Evolutionary conservation across 805 yeast species (phyloP).

Genomic region (Suhomyces kilbournensis): DNA sequence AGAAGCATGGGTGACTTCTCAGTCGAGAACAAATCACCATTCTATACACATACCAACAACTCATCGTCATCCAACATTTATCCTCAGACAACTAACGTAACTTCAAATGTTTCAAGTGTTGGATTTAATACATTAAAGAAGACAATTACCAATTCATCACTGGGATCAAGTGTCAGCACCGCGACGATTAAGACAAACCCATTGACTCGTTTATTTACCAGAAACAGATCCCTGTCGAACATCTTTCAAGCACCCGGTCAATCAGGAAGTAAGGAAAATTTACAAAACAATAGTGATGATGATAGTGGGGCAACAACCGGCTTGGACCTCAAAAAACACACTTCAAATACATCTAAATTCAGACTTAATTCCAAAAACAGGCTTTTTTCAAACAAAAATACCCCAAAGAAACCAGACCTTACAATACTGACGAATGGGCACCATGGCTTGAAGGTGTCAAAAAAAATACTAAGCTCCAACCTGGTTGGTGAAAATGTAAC

Average conservation of each 20-base stretch:
- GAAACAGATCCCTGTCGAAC: conserved; percentile 22
- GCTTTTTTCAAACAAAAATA: conserved; percentile 8
- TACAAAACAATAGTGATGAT: conserved; percentile 10
- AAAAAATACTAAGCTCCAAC: conserved; percentile 21
- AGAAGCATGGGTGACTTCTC: background rate
- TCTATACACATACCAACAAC: conserved; percentile 9
- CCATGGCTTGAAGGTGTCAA: conserved; percentile 21
- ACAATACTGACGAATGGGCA: conserved; percentile 30
- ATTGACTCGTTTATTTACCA: conserved; percentile 28
- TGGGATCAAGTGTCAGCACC: conserved; percentile 18
- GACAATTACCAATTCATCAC: conserved; percentile 25
- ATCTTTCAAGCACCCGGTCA: conserved; percentile 10
- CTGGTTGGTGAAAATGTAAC: conserved; percentile 13
- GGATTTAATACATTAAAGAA: conserved; percentile 33
- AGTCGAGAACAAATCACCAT: conserved; percentile 3
- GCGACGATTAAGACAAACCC: conserved; percentile 27
- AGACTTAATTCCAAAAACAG: conserved; percentile 9
- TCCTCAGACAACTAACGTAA: conserved; percentile 2
- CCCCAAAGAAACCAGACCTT: conserved; percentile 23
- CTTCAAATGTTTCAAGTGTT: conserved; percentile 12
- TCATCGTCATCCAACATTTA: conserved; percentile 9
- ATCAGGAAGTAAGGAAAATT: conserved; percentile 5
- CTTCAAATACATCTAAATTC: conserved; percentile 7
- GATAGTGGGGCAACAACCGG: conserved; percentile 2
- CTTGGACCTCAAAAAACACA: background rate